A percentile compares a stretch with the other conserved stretches of the same genome.
These are phyloP conservation scores for Teratosphaeria zuluensis DNA, from an alignment of 2,329 filamentous ascomycete genomes.

Conservation along the genomic window DNA sequence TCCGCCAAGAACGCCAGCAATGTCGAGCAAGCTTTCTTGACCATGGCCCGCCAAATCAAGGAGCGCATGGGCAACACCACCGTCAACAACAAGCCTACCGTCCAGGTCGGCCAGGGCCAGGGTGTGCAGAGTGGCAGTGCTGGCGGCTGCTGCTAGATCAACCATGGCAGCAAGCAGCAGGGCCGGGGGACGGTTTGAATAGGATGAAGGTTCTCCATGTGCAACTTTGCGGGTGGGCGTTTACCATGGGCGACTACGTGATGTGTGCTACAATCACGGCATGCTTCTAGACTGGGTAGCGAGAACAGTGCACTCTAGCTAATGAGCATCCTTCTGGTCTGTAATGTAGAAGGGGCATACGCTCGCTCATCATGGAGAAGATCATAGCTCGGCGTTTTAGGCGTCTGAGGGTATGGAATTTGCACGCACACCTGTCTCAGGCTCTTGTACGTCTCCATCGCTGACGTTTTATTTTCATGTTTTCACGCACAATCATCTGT, in stretches of 20 bases:
- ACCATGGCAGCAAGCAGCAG: neutral
- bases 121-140: conserved; percentile 81
- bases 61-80: conserved; percentile 97
- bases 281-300: neutral
- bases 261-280: neutral
- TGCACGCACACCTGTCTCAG: no score
- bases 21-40: conserved; percentile 98
- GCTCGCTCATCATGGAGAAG: neutral
- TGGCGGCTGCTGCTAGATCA: conserved; percentile 76
- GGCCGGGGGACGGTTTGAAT: neutral
- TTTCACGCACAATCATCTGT: no score
- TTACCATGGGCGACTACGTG: neutral
- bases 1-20: conserved; percentile 99
- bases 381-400: neutral
- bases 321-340: neutral
- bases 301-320: neutral
- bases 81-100: conserved; percentile 96
- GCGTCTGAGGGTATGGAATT: neutral
- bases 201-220: neutral
- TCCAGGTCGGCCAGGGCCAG: conserved; percentile 90
- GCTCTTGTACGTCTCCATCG: no score
- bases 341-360: neutral
- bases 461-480: no score
- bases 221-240: neutral
- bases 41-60: conserved; percentile 99